Conservation (phyloP, 495 filamentous ascomycete species). For the Talaromyces proteolyticus region DNA sequence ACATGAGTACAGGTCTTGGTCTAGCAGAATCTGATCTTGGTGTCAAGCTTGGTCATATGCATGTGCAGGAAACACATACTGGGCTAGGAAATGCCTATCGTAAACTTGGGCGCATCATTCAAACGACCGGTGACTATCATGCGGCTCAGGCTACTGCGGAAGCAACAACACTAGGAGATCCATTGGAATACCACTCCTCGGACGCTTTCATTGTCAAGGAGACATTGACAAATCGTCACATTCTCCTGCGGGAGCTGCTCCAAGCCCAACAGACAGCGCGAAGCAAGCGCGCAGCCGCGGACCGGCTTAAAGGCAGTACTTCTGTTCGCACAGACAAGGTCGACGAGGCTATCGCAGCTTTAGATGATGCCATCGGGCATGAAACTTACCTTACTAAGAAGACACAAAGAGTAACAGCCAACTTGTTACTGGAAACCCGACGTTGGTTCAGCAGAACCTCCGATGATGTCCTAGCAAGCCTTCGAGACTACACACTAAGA, state of each 20-base stretch:
- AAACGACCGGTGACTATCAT: slow-evolving; percentile 89
- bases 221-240: slow-evolving; percentile 96
- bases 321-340: slow-evolving; percentile 89
- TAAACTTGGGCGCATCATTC: slow-evolving; percentile 89
- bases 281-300: slow-evolving; percentile 74
- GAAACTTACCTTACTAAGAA: slow-evolving; percentile 78
- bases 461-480: slow-evolving; percentile 66
- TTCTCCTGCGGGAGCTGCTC: slow-evolving; percentile 89
- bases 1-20: slow-evolving; percentile 61
- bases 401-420: slow-evolving; percentile 79
- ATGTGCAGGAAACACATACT: slow-evolving; percentile 81
- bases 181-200: slow-evolving; percentile 88
- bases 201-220: slow-evolving; percentile 99
- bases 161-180: slow-evolving; percentile 90
- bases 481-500: slow-evolving; percentile 89
- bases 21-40: slow-evolving; percentile 92
- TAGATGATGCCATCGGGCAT: slow-evolving; percentile 77
- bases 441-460: slow-evolving; percentile 88
- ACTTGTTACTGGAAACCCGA: slow-evolving; percentile 81
- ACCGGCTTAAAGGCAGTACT: slow-evolving; percentile 77
- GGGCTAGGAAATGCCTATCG: slow-evolving; percentile 87
- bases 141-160: slow-evolving; percentile 97
- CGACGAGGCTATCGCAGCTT: slow-evolving; percentile 83
- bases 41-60: slow-evolving; percentile 76
- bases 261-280: slow-evolving; percentile 78